Base-by-base conservation (phyloP, 2,329 filamentous ascomycete genomes). In the Aspergillus unguis region DNA sequence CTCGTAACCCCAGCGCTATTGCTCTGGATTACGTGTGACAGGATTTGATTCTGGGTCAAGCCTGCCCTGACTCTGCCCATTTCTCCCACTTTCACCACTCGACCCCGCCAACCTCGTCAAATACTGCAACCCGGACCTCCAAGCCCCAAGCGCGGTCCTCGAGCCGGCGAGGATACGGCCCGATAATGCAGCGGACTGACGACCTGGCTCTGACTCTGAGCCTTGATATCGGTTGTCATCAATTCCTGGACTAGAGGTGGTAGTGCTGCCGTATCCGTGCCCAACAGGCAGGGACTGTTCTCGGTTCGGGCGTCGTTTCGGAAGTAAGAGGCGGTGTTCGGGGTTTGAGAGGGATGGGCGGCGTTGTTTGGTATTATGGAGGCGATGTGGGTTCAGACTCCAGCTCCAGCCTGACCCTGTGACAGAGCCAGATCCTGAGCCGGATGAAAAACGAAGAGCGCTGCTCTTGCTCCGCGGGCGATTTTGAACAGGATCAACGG, bases 341-440 rank as follows among this genome's bases (percentile, higher is more conserved):
- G 61, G 52, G 6, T 61, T 57, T 0, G 68, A 59, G 10, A 63
- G 59, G 2, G 68, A 70, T 11, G 62, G 62, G 31, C 62, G 60
- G 38, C 63, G 64, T 44, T 48, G 52, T 35, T 45, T 49, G 17
- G 48, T 54, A 8, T 57, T 53, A 11, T 52, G 53, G 26, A 53
- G 48, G 9, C 56, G 53, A n/a, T 51, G 51, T 7, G 49, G 58
- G 6, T 17, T 17, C 17, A 50, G 52, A 36, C 58, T 58, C 43
- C 62, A 42, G 25, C 57, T 63, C 59, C 62, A 61, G 35, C 50
- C 45, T 25, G 17, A 17, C 17, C 17, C 17, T 17, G 17, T 17
- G 17, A 17, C 17, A 17, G 17, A 38, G 36, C 36, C 17, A 3
- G n/a, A 38, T 6, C 56, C 56, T 31, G 61, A 56, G 35, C 56